Evolutionary conservation across 805 yeast genomes (phyloP), one percentile per base, ranked within the genome.

Genomic region (Grigorovia humatica): DNA sequence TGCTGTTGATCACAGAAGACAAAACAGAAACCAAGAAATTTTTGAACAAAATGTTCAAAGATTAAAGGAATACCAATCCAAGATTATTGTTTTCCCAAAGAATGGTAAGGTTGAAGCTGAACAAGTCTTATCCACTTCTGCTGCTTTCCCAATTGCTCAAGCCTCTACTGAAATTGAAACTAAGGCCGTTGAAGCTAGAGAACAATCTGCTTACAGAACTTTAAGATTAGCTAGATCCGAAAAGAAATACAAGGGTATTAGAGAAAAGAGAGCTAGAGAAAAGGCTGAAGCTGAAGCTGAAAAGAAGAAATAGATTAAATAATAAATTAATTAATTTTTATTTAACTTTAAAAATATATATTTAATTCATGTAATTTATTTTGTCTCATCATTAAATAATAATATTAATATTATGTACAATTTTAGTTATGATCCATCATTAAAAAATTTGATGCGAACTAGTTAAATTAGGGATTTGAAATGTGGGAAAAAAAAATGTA

Each of bases 1-100:
- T 70, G 88, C 99, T 68, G 98, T 91, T 71, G 99, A 93, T 82
- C 96, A 88, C 91, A 91, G 99, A 83, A 90, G 99, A 80, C 91
- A 85, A 74, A 93, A 93, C 95, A 90, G 88, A 81, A 83, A 90
- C 69, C 86, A 86, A 69, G 99, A 90, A 81, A 89, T 86, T 71
- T 88, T 89, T 68, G 93, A 91, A 73, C 78, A 81, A 66, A 93
- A 93, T 79, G 97, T 93, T 70, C 87, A 82, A 74, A 88, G 99
- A 83, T 85, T 93, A 75, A 79, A 87, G 80, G 96, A 88, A 76
- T 93, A 88, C 95, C 81, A 84, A 79, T 79, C 95, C 70, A 90
- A 91, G 78, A 82, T 93, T 75, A 90, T 93, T 69, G 83, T 93
- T 72, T 90, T 93, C 80, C 96, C 93, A 80, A 82, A 86, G 77